Percentiles rank a stretch among this genome's conserved stretches.
phyloP scores from a whole-genome alignment of 257 asterid species.

The Plantago ovata region DNA sequence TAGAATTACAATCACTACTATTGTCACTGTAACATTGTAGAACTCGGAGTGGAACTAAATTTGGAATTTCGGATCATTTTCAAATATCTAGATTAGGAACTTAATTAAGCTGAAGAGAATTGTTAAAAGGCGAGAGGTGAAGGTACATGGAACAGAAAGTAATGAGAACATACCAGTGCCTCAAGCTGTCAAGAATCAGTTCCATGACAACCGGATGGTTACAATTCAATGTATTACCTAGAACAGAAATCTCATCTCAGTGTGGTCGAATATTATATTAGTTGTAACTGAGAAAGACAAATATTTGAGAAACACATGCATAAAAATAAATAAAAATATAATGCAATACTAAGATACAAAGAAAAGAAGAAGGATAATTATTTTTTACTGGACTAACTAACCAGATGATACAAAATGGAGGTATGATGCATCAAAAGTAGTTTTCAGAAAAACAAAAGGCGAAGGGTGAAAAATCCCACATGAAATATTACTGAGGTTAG shows the following conservation, averaged over 20 bases:
- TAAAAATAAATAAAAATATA: too few relatives aligned
- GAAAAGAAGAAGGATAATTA: too few relatives aligned
- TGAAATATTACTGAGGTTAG: conserved; percentile 18
- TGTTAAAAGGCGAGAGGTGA: conserved; percentile 10
- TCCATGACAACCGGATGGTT: conserved; percentile 98
- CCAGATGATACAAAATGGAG: neutral
- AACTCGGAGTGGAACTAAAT: too few relatives aligned
- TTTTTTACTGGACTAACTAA: too few relatives aligned
- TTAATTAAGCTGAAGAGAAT: neutral
- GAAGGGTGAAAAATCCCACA: neutral
- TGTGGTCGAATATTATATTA: conserved; percentile 2
- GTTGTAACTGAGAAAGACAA: too few relatives aligned
- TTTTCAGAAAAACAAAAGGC: neutral
- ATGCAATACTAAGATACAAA: too few relatives aligned
- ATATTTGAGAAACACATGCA: too few relatives aligned
- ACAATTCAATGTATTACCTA: conserved; percentile 95
- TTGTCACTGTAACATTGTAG: too few relatives aligned
- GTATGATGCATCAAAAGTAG: neutral
- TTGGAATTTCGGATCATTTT: too few relatives aligned
- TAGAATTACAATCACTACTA: too few relatives aligned
- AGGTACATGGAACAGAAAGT: conserved; percentile 17
- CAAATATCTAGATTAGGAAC: neutral
- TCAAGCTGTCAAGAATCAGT: conserved; percentile 87
- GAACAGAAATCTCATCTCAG: conserved; percentile 25
- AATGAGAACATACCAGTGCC: conserved; percentile 73